Base-by-base conservation (phyloP, 2,329 filamentous ascomycete species). In the Colletotrichum endophyticum region DNA sequence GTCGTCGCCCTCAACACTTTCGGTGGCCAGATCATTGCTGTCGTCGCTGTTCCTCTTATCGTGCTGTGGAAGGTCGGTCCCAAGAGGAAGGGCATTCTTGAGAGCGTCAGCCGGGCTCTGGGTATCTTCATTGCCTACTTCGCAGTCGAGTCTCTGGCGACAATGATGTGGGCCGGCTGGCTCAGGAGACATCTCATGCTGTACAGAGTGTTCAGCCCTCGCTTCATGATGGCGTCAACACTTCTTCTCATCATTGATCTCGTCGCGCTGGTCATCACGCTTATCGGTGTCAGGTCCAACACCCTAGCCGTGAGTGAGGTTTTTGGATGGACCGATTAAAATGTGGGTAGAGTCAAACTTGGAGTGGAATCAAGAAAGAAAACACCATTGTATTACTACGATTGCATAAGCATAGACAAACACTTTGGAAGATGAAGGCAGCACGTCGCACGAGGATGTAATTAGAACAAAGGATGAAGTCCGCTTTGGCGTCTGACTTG, bases 181-280 rank as follows among this genome's bases (percentile, higher is more conserved):
- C 86, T 99, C 81, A 90, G 97, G 70, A 90, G 97, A 68, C 97
- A 99, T 87, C 89, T 99, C 78, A 99, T 99, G 97, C 90, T 99
- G 34, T 99, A 97, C 86, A 91, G 97, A 57, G 95, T 99, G 59
- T 99, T 99, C 82, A 94, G 91, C 85, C 97, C 97, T 63, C 88
- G 96, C 32, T 99, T 96, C 86, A 95, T 99, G 94, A 91, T 95
- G 83, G 95, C 94, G 0, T 93, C 92, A 0, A 86, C 91, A 5
- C 90, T 94, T 66, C 83, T 99, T 75, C 81, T 96, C 19, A 89
- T 96, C 30, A 93, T 98, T 12, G 96, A 99, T 82, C 78, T 98
- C 6, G 89, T 97, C 3, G 90, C 91, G 1, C 89, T 97, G 9
- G 78, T 93, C 16, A 89, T 98, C 19, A 92, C 93, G n/a, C 83